Percentiles rank a stretch among this genome's conserved stretches.
Evolutionary conservation across 1,139 yeast genomes (phyloP).

Genomic region (Yamadazyma siamensis): DNA sequence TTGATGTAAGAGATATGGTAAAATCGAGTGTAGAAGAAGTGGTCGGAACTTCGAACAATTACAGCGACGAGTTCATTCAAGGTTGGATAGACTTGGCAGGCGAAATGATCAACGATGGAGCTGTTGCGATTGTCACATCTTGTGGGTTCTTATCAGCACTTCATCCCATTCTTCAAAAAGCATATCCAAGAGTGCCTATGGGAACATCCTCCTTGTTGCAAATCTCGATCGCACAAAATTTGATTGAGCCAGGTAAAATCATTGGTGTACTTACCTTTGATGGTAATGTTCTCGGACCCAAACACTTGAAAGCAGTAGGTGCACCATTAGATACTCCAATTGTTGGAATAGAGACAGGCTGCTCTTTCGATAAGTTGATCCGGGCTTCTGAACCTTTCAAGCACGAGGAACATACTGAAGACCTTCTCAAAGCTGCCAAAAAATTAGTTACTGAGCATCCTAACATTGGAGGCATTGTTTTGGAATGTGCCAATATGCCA

Average conservation of each 20-base stretch:
- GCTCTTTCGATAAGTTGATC: constrained; percentile 18
- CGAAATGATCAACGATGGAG: constrained; percentile 15
- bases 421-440: constrained; percentile 12
- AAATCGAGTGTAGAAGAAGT: constrained; percentile 16
- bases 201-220: constrained; percentile 26
- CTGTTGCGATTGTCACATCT: constrained; percentile 18
- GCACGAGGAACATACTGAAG: constrained; percentile 13
- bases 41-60: constrained; percentile 12
- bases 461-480: constrained; percentile 20
- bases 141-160: constrained; percentile 25
- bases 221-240: constrained; percentile 19
- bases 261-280: constrained; percentile 28
- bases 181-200: constrained; percentile 20
- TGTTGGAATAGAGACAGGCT: constrained; percentile 16
- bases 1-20: constrained; percentile 14
- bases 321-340: constrained; percentile 15
- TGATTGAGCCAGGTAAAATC: constrained; percentile 16
- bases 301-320: constrained; percentile 25
- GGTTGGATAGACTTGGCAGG: constrained; percentile 10
- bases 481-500: constrained; percentile 27
- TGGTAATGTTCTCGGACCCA: constrained; percentile 15
- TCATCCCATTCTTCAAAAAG: constrained; percentile 17
- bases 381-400: constrained; percentile 19
- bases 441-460: constrained; percentile 12
- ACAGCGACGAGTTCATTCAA: constrained; percentile 14